Evolutionary conservation across 306 rosid species (phyloP).

Genomic region (Astragalus membranaceus): DNA sequence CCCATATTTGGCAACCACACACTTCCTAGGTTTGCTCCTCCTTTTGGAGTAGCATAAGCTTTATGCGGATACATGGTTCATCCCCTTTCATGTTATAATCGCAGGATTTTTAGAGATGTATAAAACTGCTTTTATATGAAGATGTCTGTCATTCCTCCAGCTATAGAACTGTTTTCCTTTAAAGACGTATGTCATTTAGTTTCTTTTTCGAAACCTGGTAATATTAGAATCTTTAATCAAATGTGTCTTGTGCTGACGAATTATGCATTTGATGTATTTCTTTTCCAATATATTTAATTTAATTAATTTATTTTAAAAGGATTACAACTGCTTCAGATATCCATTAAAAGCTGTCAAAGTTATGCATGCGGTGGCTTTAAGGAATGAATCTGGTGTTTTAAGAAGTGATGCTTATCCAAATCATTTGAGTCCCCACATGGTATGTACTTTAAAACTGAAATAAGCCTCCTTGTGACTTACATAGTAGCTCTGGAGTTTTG

Average conservation of each 20-base stretch:
- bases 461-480: constrained; percentile 1
- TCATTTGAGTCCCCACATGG: constrained; percentile 41
- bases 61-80: not conserved
- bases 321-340: constrained; percentile 47
- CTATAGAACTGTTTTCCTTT: constrained; percentile 1
- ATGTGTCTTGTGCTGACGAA: not conserved
- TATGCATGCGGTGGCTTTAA: constrained; percentile 83
- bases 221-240: not conserved
- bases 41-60: not conserved
- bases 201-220: not conserved
- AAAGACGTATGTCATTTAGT: not conserved
- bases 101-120: no score
- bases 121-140: not conserved
- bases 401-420: constrained; percentile 39
- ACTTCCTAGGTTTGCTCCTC: not conserved
- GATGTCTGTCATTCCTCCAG: not conserved
- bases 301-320: constrained; percentile 9
- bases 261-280: not conserved
- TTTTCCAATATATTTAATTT: not conserved
- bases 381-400: constrained; percentile 64
- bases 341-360: constrained; percentile 94
- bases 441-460: constrained; percentile 19
- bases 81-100: not conserved
- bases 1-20: not conserved
- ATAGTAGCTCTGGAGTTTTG: not conserved